These are phyloP conservation scores for Eimeria acervulina DNA, from an alignment of 169 alveolate genomes.

Conservation along the genomic window DNA sequence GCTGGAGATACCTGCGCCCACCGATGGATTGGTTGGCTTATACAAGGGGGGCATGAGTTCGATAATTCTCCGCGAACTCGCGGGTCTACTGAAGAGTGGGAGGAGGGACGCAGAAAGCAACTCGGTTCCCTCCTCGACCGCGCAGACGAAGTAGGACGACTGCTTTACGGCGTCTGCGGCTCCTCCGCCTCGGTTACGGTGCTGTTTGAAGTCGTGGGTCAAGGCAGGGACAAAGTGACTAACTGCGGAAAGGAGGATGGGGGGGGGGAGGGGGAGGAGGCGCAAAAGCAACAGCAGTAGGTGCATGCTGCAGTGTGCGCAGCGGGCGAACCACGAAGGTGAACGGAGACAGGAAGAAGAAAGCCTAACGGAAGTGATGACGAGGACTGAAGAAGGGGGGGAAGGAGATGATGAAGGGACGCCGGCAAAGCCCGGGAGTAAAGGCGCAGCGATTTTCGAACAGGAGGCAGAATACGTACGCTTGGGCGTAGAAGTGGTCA, in stretches of 20 bases:
- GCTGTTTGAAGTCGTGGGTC: not conserved
- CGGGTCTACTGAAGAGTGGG: not conserved
- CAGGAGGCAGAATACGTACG: not conserved
- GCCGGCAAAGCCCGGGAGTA: constrained; percentile 46
- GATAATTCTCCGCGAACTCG: not conserved
- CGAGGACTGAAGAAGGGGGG: not conserved
- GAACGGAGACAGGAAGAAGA: not conserved
- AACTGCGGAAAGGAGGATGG: not conserved
- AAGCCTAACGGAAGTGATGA: not conserved
- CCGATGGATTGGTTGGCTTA: not conserved
- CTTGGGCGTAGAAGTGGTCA: not conserved
- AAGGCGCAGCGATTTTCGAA: not conserved
- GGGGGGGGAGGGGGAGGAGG: not conserved
- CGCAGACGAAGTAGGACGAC: not conserved
- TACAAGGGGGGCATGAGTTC: not conserved
- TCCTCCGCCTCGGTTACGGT: too few species aligned
- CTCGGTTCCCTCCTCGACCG: not conserved
- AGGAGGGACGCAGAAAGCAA: not conserved
- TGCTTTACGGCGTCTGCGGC: not conserved
- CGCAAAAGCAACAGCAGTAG: not conserved
- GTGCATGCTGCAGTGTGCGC: not conserved
- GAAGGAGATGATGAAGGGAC: not conserved
- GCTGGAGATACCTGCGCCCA: not conserved
- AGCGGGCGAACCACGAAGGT: not conserved
- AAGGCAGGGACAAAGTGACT: not conserved